Evolutionary conservation across 108 stramenopile species (phyloP).

Genomic region (Cyclotella baltica): DNA sequence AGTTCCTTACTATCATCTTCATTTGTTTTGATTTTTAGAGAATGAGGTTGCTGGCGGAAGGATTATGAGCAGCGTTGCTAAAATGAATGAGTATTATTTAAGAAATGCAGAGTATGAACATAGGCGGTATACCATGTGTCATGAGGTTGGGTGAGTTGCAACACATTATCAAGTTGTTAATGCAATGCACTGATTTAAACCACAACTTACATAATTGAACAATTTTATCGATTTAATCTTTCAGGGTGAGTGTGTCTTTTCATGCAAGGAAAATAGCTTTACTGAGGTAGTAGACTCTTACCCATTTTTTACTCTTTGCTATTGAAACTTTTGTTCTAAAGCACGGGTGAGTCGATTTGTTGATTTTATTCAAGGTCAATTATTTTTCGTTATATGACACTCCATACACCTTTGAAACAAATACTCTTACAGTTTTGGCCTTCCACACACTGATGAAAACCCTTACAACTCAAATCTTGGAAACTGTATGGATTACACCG

Average conservation of each 20-base stretch:
- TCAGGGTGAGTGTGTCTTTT: too few relatives aligned
- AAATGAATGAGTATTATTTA: slow-evolving; percentile 86
- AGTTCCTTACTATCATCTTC: too few relatives aligned
- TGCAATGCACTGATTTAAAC: not conserved
- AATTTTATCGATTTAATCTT: too few relatives aligned
- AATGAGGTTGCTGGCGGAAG: slow-evolving; percentile 30
- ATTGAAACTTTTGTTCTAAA: too few relatives aligned
- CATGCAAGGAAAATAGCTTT: too few relatives aligned
- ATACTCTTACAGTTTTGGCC: slow-evolving; percentile 50
- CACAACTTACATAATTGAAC: too few relatives aligned
- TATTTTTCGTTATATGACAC: not conserved
- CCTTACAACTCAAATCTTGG: slow-evolving; percentile 70
- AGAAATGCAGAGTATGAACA: slow-evolving; percentile 60
- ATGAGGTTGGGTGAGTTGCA: slow-evolving; percentile 37
- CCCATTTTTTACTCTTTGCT: too few relatives aligned
- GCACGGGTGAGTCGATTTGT: not conserved
- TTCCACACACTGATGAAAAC: slow-evolving; percentile 86
- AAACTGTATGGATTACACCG: slow-evolving; percentile 84
- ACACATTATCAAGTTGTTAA: not conserved
- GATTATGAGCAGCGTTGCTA: slow-evolving; percentile 66
- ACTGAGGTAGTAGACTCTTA: too few relatives aligned
- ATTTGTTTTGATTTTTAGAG: too few relatives aligned
- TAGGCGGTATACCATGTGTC: slow-evolving; percentile 45
- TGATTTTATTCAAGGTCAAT: not conserved
- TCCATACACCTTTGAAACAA: not conserved